These are phyloP conservation scores for Amaranthus tricolor DNA, from an alignment of 179 eudicot genomes.

Conservation along the genomic window DNA sequence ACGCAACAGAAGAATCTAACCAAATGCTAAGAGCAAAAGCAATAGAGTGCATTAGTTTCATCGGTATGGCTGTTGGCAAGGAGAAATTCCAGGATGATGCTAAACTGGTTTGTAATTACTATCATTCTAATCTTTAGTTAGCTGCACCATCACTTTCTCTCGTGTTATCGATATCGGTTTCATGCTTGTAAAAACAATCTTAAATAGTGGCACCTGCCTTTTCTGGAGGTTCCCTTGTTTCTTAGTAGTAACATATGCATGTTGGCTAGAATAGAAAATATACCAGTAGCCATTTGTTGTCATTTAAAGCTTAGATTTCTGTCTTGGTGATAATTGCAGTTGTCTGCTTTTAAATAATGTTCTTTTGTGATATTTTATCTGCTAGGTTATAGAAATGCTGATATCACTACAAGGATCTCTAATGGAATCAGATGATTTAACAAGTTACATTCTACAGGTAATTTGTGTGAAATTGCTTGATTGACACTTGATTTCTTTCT, in stretches of 20 bases:
- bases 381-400: slow-evolving; percentile 93
- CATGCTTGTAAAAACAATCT: background rate
- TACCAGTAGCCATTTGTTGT: background rate
- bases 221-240: background rate
- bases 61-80: slow-evolving; percentile 99
- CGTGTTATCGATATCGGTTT: background rate
- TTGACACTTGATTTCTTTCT: background rate
- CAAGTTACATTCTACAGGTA: slow-evolving; percentile 95
- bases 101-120: slow-evolving; percentile 59
- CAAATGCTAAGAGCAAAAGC: slow-evolving; percentile 99
- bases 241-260: background rate
- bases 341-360: background rate
- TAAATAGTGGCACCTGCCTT: background rate
- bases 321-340: background rate
- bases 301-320: background rate
- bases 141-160: background rate
- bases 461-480: background rate
- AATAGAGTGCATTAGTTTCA: slow-evolving; percentile 96
- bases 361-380: slow-evolving; percentile 2
- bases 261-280: too few species aligned
- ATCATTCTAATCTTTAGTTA: background rate
- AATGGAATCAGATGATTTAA: slow-evolving; percentile 93
- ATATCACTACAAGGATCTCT: slow-evolving; percentile 94
- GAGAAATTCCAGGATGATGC: slow-evolving; percentile 99
- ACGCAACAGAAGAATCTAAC: slow-evolving; percentile 90